Evolutionary conservation across 1,139 yeast genomes (phyloP), one percentile per base, ranked within the genome.

Genomic region (Yamadazyma conglobata): DNA sequence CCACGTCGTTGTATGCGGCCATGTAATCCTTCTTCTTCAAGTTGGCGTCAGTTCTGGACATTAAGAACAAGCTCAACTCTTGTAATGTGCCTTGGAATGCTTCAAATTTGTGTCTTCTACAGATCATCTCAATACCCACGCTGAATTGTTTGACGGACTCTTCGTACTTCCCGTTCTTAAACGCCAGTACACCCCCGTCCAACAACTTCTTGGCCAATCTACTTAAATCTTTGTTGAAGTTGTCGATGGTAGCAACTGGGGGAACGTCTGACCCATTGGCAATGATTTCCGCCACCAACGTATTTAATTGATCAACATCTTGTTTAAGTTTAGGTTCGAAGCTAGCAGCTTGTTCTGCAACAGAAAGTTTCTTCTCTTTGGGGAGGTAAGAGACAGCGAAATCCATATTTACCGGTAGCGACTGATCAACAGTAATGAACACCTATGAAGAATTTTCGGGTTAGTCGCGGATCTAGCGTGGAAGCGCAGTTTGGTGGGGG

Each of bases 81-180:
- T 83, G 89, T 34, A 88, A 59, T 22, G 89, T 82, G 24, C 80
- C 73, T 43, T 77, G 88, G 48, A 88, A 84, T 8, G 89, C 69
- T 54, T 91, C 98, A 72, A 89, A 88, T 47, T 85, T 80, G 19
- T 88, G 79, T 54, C 97, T 75, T 44, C 85, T 78, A 39, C 74
- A 62, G 12, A 89, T 83, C 77, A 88, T 76, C 34, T 86, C 94
- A 25, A 91, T 66, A 1, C 95, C 96, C 37, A 87, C 64, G 7
- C 79, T 57, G 48, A 85, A 77, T 47, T 79, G 79, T 52, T 80
- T 80, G 30, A 77, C 73, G 2, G 96, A 88, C 11, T 87, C 96
- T 4, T 63, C 65, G 42, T 70, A 70, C 48, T 82, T 80, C 16
- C 73, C 74, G 30, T 69, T 66, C 49, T 79, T 76, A 52, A 85